Evolutionary conservation across 345 rosid species (phyloP).

Genomic region (Sisymbrium irio): DNA sequence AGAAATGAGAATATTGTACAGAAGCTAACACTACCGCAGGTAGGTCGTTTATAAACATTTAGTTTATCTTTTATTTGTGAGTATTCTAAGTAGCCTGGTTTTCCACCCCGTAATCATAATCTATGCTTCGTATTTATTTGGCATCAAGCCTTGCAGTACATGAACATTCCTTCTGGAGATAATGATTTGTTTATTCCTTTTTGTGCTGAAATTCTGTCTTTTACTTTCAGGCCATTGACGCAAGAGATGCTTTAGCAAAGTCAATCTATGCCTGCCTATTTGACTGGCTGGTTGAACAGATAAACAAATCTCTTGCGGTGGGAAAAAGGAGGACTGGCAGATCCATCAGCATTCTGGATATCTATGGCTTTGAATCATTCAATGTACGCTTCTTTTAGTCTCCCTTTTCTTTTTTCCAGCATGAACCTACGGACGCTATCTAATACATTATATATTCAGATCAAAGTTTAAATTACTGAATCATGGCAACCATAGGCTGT

Average conservation of each 20-base stretch:
- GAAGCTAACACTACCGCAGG: conserved; percentile 86
- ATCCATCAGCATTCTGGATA: conserved; percentile 98
- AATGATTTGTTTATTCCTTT: background rate
- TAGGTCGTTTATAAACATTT: conserved; percentile 35
- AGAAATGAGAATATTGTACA: conserved; percentile 84
- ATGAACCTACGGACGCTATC: conserved; percentile 2
- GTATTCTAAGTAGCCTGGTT: conserved; percentile 59
- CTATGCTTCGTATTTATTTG: background rate
- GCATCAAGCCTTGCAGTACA: background rate
- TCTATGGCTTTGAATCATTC: conserved; percentile 98
- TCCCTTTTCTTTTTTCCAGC: background rate
- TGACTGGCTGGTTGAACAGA: conserved; percentile 92
- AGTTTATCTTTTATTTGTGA: conserved; percentile 48
- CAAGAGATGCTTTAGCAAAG: conserved; percentile 95
- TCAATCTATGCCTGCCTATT: conserved; percentile 85
- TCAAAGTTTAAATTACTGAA: background rate
- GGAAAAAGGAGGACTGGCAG: conserved; percentile 90
- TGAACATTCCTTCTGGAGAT: background rate
- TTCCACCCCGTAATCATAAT: conserved; percentile 38
- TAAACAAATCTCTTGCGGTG: conserved; percentile 86
- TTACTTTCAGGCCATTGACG: conserved; percentile 66
- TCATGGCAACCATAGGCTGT: background rate
- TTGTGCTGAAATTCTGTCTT: background rate
- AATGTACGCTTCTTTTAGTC: conserved; percentile 44
- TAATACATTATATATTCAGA: background rate